Percentiles rank a stretch among this genome's conserved stretches.
Conservation (phyloP, 352 stramenopile species). For the Globisporangium nunn region DNA sequence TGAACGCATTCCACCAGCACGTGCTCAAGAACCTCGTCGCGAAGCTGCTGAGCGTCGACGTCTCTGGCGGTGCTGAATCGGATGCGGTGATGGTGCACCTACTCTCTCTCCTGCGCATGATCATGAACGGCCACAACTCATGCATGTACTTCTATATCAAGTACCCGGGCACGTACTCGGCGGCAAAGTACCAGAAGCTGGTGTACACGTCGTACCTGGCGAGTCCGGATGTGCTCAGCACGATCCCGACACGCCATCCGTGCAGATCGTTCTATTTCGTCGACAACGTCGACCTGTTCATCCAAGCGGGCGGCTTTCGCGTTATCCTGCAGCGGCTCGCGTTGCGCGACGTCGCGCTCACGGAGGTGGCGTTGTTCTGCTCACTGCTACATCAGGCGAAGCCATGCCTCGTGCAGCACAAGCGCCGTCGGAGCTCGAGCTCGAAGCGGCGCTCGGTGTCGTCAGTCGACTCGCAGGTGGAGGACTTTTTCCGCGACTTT, state of each 20-base stretch:
- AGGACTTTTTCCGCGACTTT: slow-evolving; percentile 81
- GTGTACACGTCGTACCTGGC: slow-evolving; percentile 72
- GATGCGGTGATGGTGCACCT: slow-evolving; percentile 30
- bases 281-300: slow-evolving; percentile 77
- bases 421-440: slow-evolving; percentile 41
- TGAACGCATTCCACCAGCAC: slow-evolving; percentile 75
- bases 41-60: slow-evolving; percentile 49
- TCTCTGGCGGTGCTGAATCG: not conserved
- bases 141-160: slow-evolving; percentile 85
- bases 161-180: slow-evolving; percentile 54
- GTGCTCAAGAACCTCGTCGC: slow-evolving; percentile 70
- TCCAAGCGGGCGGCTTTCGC: slow-evolving; percentile 73
- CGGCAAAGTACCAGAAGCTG: slow-evolving; percentile 53
- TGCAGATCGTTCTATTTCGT: slow-evolving; percentile 78
- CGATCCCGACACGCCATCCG: slow-evolving; percentile 56
- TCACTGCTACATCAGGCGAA: slow-evolving; percentile 68
- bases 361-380: slow-evolving; percentile 64
- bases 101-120: slow-evolving; percentile 64
- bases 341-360: slow-evolving; percentile 29
- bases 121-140: slow-evolving; percentile 69
- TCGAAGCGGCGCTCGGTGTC: slow-evolving; percentile 13
- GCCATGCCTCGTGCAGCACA: slow-evolving; percentile 57
- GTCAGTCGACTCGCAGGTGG: slow-evolving; percentile 30
- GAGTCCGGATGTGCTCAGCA: slow-evolving; percentile 43
- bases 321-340: slow-evolving; percentile 65